Evolutionary conservation across 192 early-diverging fungal species (phyloP), one percentile per base, ranked within the genome.

Genomic region (Gryganskiella cystojenkinii): DNA sequence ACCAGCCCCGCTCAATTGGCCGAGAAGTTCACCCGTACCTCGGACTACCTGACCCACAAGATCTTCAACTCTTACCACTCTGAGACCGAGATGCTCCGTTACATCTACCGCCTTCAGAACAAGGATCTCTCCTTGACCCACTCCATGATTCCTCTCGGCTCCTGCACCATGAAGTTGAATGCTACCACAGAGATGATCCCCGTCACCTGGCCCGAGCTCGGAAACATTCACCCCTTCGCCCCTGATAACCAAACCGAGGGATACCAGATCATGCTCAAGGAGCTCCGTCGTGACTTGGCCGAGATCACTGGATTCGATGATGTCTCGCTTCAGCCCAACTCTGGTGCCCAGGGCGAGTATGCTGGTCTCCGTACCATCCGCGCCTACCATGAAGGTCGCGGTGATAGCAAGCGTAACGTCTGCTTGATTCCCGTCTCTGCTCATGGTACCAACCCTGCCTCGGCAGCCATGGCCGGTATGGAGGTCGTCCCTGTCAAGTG

Each of bases 81-180:
- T 24, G 98, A 99, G 83, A 99, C 98, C 17, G 95, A 98, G 76
- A 96, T 99, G 93, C 87, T 99, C 56, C 91, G 98, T 58, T 99
- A 99, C 87, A 93, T 99, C 61, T 87, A 90, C 61, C 90, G 95
- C 67, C 88, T 99, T 33, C 95, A 98, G 85, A 93, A 90, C 88
- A 98, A 97, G 90, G 98, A 99, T 86, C 85, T 99, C 82, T 97
- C 95, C n/a, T 85, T 99, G 55, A 93, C 92, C 56, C 93, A 99
- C 82, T 96, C 98, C 46, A 99, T 99, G 98, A 99, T 99, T 65
- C 95, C 98, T 51, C 87, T 99, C 27, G 98, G 98, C 34, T 95
- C 93, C 45, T 99, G 98, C 88, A 99, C 98, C 62, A 99, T 99
- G 98, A 98, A 99, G 90, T 87, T 99, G 19, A 99, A 99, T 70